These are phyloP conservation scores for Candida odintsovae DNA, from an alignment of 805 yeast genomes.

Conservation along the genomic window DNA sequence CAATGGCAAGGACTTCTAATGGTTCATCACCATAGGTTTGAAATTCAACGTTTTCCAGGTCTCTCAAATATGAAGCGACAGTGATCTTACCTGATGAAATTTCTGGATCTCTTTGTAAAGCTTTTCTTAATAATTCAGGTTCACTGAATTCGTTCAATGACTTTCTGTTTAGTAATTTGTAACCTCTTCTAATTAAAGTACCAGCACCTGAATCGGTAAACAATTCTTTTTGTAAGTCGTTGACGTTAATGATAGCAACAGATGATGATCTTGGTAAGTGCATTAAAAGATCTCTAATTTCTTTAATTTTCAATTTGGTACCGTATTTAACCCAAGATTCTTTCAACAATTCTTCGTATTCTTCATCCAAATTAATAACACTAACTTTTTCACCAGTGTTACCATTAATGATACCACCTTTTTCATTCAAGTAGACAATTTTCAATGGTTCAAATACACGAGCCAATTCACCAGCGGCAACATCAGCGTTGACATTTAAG, in stretches of 20 bases:
- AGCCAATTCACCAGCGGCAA: conserved; percentile 97
- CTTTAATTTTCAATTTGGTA: conserved; percentile 93
- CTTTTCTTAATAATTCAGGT: conserved; percentile 72
- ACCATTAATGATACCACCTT: conserved; percentile 96
- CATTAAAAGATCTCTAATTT: conserved; percentile 89
- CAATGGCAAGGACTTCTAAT: conserved; percentile 87
- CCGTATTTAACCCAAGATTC: conserved; percentile 99
- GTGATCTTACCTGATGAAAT: conserved; percentile 64
- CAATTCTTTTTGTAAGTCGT: conserved; percentile 92
- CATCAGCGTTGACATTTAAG: conserved; percentile 96
- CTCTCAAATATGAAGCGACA: conserved; percentile 76
- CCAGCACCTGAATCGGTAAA: conserved; percentile 99
- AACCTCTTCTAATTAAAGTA: conserved; percentile 95
- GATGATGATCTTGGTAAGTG: conserved; percentile 95
- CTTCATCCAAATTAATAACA: conserved; percentile 91
- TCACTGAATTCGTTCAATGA: conserved; percentile 62
- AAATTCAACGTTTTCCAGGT: conserved; percentile 56
- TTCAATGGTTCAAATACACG: conserved; percentile 95
- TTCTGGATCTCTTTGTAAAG: conserved; percentile 71
- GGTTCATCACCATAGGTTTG: conserved; percentile 94
- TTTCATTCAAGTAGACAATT: conserved; percentile 93
- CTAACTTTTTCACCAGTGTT: conserved; percentile 85
- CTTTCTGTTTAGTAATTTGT: conserved; percentile 71
- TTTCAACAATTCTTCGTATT: conserved; percentile 83
- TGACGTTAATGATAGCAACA: conserved; percentile 93